phyloP scores from a whole-genome alignment of 2,329 filamentous ascomycete species.

The Colletotrichum liriopes region DNA sequence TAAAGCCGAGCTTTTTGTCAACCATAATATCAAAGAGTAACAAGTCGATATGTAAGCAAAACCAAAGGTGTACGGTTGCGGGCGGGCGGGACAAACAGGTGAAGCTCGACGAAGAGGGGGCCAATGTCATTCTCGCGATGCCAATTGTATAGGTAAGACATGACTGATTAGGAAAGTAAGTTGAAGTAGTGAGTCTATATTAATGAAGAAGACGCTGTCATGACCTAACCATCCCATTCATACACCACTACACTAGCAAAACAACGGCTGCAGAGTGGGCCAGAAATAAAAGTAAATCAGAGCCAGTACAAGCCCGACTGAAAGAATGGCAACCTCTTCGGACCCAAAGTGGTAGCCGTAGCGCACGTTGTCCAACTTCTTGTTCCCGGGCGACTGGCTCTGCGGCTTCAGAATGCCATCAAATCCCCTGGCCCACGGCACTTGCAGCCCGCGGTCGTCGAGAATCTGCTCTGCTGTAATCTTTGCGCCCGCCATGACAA shows the following conservation, averaged over 20 bases:
- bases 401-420: constrained; percentile 35
- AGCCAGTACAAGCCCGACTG: constrained; percentile 1
- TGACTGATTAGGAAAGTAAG: neutral
- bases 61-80: neutral
- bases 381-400: constrained; percentile 10
- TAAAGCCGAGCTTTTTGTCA: too few relatives aligned
- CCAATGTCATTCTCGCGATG: neutral
- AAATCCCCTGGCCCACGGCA: constrained; percentile 49
- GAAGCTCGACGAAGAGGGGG: neutral
- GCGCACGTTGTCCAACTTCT: constrained; percentile 34
- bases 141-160: too few relatives aligned
- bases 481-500: constrained; percentile 79
- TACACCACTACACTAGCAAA: neutral
- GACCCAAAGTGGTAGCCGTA: constrained; percentile 42
- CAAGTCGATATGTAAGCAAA: too few relatives aligned
- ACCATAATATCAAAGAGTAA: too few relatives aligned
- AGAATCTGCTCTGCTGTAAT: constrained; percentile 66
- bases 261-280: constrained; percentile 11
- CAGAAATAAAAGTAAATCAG: constrained; percentile 15
- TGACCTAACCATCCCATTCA: neutral
- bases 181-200: neutral
- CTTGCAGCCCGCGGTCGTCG: constrained; percentile 49
- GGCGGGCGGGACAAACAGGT: too few relatives aligned
- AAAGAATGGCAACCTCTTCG: constrained; percentile 40
- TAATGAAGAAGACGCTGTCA: neutral